phyloP scores from a whole-genome alignment of 2,329 filamentous ascomycete genomes.

The Xylaria sp. region DNA sequence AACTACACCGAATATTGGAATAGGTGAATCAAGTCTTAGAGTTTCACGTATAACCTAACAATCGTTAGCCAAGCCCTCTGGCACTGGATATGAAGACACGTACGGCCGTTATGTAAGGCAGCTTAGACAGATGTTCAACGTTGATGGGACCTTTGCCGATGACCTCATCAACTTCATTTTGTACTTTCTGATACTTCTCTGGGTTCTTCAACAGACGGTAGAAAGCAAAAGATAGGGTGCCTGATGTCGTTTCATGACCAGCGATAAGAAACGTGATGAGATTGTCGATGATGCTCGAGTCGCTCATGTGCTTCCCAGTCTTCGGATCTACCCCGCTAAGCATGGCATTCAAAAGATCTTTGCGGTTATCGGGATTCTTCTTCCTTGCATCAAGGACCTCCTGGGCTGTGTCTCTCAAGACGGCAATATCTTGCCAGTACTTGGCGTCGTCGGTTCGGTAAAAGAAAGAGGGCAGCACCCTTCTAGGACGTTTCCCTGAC shows the following conservation, averaged over 20 bases:
- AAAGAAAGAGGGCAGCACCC: constrained; percentile 62
- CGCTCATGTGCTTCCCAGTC: constrained; percentile 72
- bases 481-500: constrained; percentile 61
- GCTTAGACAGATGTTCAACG: constrained; percentile 70
- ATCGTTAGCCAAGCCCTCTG: constrained; percentile 3
- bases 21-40: constrained; percentile 70
- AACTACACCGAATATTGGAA: constrained; percentile 66
- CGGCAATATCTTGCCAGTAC: constrained; percentile 65
- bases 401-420: constrained; percentile 65
- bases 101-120: constrained; percentile 73
- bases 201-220: constrained; percentile 74
- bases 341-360: constrained; percentile 78
- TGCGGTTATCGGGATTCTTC: constrained; percentile 64
- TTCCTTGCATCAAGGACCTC: constrained; percentile 71
- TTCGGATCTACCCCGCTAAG: constrained; percentile 73
- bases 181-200: constrained; percentile 67
- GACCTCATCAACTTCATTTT: constrained; percentile 74
- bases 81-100: constrained; percentile 32
- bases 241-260: constrained; percentile 78
- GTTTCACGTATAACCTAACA: constrained; percentile 70
- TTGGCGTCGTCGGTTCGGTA: constrained; percentile 61
- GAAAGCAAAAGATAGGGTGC: constrained; percentile 72
- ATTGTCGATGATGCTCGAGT: constrained; percentile 73
- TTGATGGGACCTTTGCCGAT: constrained; percentile 68
- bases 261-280: constrained; percentile 79